phyloP scores from a whole-genome alignment of 2,329 filamentous ascomycete genomes.

The Lecanicillium sp. region DNA sequence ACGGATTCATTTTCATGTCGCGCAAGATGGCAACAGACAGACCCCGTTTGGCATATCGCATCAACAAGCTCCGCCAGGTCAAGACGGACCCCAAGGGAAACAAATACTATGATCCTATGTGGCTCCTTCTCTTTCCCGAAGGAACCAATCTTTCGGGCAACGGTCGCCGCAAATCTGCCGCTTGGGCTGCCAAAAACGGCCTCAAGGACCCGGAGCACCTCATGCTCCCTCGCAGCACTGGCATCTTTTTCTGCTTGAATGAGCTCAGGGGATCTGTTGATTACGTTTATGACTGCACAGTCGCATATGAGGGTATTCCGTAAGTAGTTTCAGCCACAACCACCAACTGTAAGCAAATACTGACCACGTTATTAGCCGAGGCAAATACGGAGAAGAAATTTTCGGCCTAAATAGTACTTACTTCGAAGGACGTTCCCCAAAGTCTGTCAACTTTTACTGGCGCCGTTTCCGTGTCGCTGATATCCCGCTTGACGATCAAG shows the following conservation, averaged over 20 bases:
- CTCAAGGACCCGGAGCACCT: constrained; percentile 65
- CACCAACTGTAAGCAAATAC: constrained; percentile 8
- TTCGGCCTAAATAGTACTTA: constrained; percentile 84
- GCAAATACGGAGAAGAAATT: constrained; percentile 80
- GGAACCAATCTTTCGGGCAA: constrained; percentile 73
- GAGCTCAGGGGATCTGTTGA: constrained; percentile 68
- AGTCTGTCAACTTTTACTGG: constrained; percentile 96
- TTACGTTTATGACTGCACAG: constrained; percentile 86
- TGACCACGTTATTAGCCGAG: constrained; percentile 42
- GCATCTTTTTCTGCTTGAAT: constrained; percentile 69
- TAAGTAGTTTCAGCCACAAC: constrained; percentile 51
- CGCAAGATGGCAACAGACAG: constrained; percentile 79
- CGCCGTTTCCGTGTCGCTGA: constrained; percentile 71
- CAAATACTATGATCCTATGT: constrained; percentile 68
- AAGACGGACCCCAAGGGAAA: constrained; percentile 45
- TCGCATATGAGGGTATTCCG: constrained; percentile 91
- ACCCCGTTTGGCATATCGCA: constrained; percentile 63
- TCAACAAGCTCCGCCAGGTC: constrained; percentile 57
- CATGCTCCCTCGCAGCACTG: constrained; percentile 72
- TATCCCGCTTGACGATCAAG: constrained; percentile 69
- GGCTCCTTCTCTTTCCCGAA: constrained; percentile 81
- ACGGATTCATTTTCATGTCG: constrained; percentile 87
- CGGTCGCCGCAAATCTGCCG: constrained; percentile 59
- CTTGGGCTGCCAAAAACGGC: constrained; percentile 70
- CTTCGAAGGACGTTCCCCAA: constrained; percentile 79